These are phyloP conservation scores for Pyricularia pennisetigena DNA, from an alignment of 2,329 filamentous ascomycete genomes.

Conservation along the genomic window DNA sequence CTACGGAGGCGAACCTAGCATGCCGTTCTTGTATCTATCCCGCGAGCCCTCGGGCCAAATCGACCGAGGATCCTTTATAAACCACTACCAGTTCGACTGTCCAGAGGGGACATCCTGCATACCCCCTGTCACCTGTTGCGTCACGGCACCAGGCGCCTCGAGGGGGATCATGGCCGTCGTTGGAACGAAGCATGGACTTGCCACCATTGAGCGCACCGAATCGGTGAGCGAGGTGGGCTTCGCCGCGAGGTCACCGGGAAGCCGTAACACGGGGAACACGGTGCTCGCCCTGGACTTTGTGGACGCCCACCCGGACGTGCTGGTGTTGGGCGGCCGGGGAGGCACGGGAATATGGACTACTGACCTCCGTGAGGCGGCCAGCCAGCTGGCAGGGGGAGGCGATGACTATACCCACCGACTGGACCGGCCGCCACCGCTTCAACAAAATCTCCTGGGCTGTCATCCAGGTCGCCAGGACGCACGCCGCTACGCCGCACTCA, in stretches of 20 bases:
- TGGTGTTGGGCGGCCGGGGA: constrained; percentile 39
- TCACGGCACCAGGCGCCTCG: not conserved
- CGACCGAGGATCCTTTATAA: no score
- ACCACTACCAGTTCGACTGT: not conserved
- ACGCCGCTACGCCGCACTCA: not conserved
- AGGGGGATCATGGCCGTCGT: not conserved
- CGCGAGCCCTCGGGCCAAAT: not conserved
- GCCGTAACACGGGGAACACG: constrained; percentile 17
- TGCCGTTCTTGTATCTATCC: not conserved
- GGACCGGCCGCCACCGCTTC: not conserved
- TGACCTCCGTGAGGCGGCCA: constrained; percentile 27
- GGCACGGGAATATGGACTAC: constrained; percentile 32
- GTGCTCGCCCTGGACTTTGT: constrained; percentile 41
- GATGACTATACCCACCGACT: not conserved
- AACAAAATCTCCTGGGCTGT: not conserved
- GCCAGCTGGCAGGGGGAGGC: not conserved
- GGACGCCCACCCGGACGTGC: constrained; percentile 27
- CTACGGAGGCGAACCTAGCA: not conserved
- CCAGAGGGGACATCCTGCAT: not conserved
- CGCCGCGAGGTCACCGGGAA: not conserved
- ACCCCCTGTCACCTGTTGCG: not conserved
- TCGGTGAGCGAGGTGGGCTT: not conserved
- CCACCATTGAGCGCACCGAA: not conserved
- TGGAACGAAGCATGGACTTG: not conserved
- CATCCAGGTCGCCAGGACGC: not conserved